Evolutionary conservation across 768 basidiomycete species (phyloP).

Genomic region (Boletus coccyginus): DNA sequence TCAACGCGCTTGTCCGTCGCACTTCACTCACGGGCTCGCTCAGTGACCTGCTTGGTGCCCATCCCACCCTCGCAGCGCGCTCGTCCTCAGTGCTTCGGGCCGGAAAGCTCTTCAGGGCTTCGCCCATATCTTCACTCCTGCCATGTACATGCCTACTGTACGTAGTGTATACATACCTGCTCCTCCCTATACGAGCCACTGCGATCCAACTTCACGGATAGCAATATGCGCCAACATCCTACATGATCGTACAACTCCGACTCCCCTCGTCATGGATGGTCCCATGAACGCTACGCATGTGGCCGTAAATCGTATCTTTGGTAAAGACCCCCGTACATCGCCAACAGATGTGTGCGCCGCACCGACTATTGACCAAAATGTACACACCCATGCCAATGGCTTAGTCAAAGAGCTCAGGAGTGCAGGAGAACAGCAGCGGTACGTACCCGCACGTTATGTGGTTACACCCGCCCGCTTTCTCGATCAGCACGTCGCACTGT

Average conservation of each 20-base stretch:
- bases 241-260: slow-evolving; percentile 30
- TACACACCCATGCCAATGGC: background rate
- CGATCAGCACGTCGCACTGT: slow-evolving; percentile 63
- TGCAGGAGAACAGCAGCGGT: background rate
- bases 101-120: no score
- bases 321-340: slow-evolving; percentile 45
- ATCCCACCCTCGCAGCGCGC: no score
- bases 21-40: no score
- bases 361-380: slow-evolving; percentile 35
- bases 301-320: slow-evolving; percentile 29
- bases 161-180: no score
- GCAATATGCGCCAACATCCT: background rate
- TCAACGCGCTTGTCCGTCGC: no score
- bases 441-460: slow-evolving; percentile 63
- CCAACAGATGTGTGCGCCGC: slow-evolving; percentile 80
- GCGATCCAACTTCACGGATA: no score
- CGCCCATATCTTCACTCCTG: no score
- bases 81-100: no score
- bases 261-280: slow-evolving; percentile 24
- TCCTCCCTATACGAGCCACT: no score
- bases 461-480: slow-evolving; percentile 72
- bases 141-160: no score
- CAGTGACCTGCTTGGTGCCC: no score
- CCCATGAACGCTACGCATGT: slow-evolving; percentile 38
- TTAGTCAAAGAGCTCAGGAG: background rate